Conservation (phyloP, 2,329 filamentous ascomycete species). For the Parafenestella ontariensis region DNA sequence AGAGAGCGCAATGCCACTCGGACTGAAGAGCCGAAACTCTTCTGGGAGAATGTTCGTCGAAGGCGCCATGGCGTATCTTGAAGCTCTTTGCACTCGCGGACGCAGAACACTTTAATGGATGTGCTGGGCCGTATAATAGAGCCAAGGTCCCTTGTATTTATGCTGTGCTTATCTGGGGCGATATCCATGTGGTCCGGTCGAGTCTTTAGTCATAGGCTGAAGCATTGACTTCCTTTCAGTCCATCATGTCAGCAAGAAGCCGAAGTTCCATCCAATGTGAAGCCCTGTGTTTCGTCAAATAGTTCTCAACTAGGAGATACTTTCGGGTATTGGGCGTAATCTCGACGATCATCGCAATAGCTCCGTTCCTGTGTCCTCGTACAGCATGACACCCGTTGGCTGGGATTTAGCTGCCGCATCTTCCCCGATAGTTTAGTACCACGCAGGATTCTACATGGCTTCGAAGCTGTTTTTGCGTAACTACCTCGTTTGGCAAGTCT, state of each 20-base stretch:
- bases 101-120: not conserved
- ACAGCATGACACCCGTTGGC: too few relatives aligned
- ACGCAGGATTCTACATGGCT: not conserved
- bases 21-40: constrained; percentile 16
- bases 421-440: not conserved
- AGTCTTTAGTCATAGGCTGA: not conserved
- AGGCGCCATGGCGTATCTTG: not conserved
- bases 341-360: not conserved
- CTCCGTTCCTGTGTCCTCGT: too few relatives aligned
- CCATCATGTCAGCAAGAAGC: not conserved
- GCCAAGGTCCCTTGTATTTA: not conserved
- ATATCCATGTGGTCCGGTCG: not conserved
- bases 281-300: not conserved
- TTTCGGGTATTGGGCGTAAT: not conserved
- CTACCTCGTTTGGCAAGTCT: not conserved
- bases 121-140: not conserved
- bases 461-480: not conserved
- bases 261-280: not conserved
- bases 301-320: not conserved
- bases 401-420: too few relatives aligned
- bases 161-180: not conserved
- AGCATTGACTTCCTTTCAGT: not conserved
- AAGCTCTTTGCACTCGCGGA: not conserved
- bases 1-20: constrained; percentile 14
- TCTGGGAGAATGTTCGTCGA: not conserved